Evolutionary conservation across 805 yeast species (phyloP), one percentile per base, ranked within the genome.

Genomic region (Saccharomycopsis lassenensis): DNA sequence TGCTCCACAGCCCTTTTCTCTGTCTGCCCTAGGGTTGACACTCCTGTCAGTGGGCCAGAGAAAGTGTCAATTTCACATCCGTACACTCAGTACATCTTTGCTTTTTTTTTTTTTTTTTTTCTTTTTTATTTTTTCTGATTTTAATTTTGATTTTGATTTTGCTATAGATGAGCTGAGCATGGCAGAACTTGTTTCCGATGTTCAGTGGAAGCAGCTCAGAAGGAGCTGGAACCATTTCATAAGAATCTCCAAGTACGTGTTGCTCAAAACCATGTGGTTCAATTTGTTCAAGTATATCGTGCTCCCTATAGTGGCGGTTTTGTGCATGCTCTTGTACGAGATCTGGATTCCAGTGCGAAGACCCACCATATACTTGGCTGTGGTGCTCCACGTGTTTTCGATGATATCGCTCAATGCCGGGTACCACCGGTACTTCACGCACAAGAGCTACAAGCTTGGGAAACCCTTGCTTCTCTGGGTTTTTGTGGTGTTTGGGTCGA

Each of bases 351-450:
- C 59, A 32, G 27, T 42, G 36, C 64, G 63, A 49, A n/a, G n/a
- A n/a, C n/a, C n/a, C n/a, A 79, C 94, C 2, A 47, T 74, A 2
- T 48, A 62, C 14, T 70, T 78, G 51, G 66, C 75, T 1, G 36
- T 75, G 10, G 45, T 63, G 33, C 67, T 76, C 51, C 84, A 82
- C 54, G 47, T 63, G 15, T 49, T 72, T 40, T 69, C 84, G 10
- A 76, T 84, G 18, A 47, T 81, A n/a, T 73, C 85, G 26, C 73
- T 84, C 50, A 81, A 87, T 31, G 81, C 85, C 11, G 83, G 93
- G 2, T 84, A 85, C 59, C 95, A 84, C 53, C 64, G 94, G 31
- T 67, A 77, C 41, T 83, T 70, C 67, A 67, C 93, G 1, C 84
- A 76, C 52, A 62, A 75, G 27, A 51, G 80, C 5, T 72, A 73